Evolutionary conservation across 2,329 filamentous ascomycete species (phyloP).

Genomic region (Phialocephala subalpina): DNA sequence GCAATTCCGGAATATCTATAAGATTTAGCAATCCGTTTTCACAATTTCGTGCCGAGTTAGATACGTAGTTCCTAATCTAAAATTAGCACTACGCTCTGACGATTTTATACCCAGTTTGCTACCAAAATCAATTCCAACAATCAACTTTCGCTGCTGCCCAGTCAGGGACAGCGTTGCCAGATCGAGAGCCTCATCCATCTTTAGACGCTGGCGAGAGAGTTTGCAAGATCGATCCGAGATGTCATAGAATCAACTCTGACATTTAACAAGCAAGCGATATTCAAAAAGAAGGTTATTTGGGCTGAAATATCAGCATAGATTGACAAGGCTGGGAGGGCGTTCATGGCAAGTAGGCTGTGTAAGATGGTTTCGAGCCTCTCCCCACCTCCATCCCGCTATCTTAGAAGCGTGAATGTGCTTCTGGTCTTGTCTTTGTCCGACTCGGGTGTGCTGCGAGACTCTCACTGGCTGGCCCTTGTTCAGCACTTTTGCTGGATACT

Average conservation of each 20-base stretch:
- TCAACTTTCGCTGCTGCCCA: slow-evolving; percentile 17
- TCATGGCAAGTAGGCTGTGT: background rate
- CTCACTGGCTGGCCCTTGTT: background rate
- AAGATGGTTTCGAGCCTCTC: background rate
- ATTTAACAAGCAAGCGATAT: no score
- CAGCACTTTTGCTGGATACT: background rate
- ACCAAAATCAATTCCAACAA: slow-evolving; percentile 13
- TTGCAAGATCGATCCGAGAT: background rate
- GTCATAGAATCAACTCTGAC: no score
- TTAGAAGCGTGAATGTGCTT: background rate
- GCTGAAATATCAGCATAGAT: background rate
- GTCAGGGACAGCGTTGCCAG: background rate
- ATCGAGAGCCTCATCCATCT: background rate
- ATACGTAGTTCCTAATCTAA: no score
- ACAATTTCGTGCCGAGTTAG: no score
- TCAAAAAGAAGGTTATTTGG: no score
- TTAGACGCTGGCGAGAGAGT: background rate
- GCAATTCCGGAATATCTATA: slow-evolving; percentile 10
- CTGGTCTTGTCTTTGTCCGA: background rate
- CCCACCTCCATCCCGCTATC: background rate
- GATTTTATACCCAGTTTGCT: no score
- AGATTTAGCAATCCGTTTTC: no score
- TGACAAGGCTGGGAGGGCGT: background rate
- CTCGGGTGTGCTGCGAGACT: background rate
- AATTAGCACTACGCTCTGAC: no score